Evolutionary conservation across 176 grass and related monocot species (phyloP), one percentile per base, ranked within the genome.

Genomic region (Olyra latifolia): DNA sequence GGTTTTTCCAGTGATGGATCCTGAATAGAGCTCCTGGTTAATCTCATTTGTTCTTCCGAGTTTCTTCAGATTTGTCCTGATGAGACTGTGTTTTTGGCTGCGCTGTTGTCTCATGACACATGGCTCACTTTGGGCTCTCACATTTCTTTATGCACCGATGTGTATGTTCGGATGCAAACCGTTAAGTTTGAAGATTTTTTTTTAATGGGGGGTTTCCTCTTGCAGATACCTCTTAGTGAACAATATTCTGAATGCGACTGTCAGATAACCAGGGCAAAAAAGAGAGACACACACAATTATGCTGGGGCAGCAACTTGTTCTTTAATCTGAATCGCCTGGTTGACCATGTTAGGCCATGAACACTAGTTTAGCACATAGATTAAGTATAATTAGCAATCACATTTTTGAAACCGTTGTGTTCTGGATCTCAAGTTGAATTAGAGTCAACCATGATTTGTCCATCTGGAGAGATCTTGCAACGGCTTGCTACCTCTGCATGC

Each of bases 91-190:
- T 43, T 29, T 4, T 42, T n/a, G n/a, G 57, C 8, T 79, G 4
- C 62, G 25, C 45, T 19, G 46, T 79, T 52, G 2, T 39, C 47
- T 63, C 42, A 50, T 56, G 10, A 57, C 4, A 22, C 56, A 59
- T 59, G 56, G 23, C n/a, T 55, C 27, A 20, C 15, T 62, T 30
- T 64, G 11, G 59, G 56, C 27, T 29, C 0, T 22, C 27, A 22
- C 8, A 19, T 52, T 64, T 85, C 35, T 88, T 27, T 71, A 63
- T 45, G 54, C 17, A 48, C 0, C 17, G 19, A 17, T 61, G n/a
- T 35, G 32, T 35, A 42, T 78, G 40, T 22, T 65, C 67, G 12
- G 49, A 73, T 67, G 80, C 74, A 57, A 83, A 73, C 39, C 66
- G 74, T 78, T 52, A 4, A 56, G 65, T 73, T 66, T 60, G 25